Conservation (phyloP, 306 rosid species). For the Luffa acutangula region DNA sequence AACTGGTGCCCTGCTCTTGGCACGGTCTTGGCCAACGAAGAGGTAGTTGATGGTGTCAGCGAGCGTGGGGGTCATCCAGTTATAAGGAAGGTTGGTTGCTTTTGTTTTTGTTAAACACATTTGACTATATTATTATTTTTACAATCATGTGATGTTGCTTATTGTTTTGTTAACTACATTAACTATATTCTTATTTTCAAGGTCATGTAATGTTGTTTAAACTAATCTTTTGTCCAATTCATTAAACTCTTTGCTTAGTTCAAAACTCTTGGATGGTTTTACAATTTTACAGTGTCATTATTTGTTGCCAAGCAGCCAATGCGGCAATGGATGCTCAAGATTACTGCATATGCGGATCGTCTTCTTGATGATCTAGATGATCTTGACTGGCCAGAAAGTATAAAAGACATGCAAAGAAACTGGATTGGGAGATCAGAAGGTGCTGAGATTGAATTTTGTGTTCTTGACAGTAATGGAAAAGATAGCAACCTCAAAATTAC, state of each 20-base stretch:
- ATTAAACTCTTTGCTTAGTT: constrained; percentile 22
- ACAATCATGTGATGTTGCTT: not conserved
- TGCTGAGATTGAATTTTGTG: constrained; percentile 75
- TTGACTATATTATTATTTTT: not conserved
- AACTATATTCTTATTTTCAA: not conserved
- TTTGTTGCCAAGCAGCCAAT: constrained; percentile 99
- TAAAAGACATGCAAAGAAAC: constrained; percentile 96
- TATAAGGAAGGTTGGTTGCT: constrained; percentile 55
- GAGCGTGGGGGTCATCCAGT: constrained; percentile 98
- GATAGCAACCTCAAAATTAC: constrained; percentile 55
- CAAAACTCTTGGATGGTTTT: constrained; percentile 39
- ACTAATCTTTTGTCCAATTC: constrained; percentile 6
- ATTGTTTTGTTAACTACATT: not conserved
- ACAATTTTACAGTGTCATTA: constrained; percentile 76
- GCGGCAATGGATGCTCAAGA: constrained; percentile 99
- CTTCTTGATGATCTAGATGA: constrained; percentile 91
- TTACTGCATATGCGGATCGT: constrained; percentile 94
- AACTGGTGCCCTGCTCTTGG: constrained; percentile 99
- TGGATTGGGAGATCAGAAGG: constrained; percentile 99
- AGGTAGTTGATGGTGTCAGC: constrained; percentile 92
- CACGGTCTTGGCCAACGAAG: constrained; percentile 97
- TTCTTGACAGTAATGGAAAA: constrained; percentile 56
- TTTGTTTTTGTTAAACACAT: not conserved
- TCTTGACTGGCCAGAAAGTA: constrained; percentile 96
- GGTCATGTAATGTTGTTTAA: not conserved